These are phyloP conservation scores for Teunomyces atbi DNA, from an alignment of 805 yeast genomes.

Conservation along the genomic window DNA sequence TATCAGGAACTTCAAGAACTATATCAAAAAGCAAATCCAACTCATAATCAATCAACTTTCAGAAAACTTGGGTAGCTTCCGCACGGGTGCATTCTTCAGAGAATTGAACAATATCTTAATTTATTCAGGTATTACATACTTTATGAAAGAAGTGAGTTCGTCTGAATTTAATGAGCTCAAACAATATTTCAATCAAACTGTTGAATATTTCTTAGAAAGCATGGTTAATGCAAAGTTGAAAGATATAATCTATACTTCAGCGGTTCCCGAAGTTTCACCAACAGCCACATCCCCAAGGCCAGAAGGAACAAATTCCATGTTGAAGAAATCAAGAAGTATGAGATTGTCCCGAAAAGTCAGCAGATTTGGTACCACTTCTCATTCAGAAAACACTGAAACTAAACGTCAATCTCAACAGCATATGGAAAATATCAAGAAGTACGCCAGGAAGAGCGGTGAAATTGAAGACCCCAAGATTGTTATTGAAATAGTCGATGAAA, in stretches of 20 bases:
- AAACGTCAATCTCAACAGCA: slow-evolving; percentile 11
- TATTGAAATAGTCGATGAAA: slow-evolving; percentile 34
- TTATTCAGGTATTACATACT: slow-evolving; percentile 34
- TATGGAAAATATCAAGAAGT: slow-evolving; percentile 11
- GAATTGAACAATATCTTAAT: slow-evolving; percentile 28
- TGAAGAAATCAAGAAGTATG: slow-evolving; percentile 29
- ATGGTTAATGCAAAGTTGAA: slow-evolving; percentile 22
- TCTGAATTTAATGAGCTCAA: slow-evolving; percentile 47
- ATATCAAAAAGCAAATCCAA: slow-evolving; percentile 34
- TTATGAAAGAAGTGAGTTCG: slow-evolving; percentile 57
- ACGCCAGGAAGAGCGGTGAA: slow-evolving; percentile 13
- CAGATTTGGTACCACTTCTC: slow-evolving; percentile 16
- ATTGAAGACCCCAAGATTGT: slow-evolving; percentile 34
- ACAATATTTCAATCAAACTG: slow-evolving; percentile 35
- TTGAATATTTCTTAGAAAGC: slow-evolving; percentile 28
- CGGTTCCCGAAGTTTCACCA: background rate
- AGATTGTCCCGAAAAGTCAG: slow-evolving; percentile 30
- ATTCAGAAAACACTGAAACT: slow-evolving; percentile 8
- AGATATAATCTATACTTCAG: slow-evolving; percentile 11
- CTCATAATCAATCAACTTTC: slow-evolving; percentile 39
- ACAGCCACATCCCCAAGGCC: slow-evolving; percentile 1
- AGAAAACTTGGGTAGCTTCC: slow-evolving; percentile 24
- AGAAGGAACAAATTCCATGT: slow-evolving; percentile 12
- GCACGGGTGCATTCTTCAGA: slow-evolving; percentile 18
- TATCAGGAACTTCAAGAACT: slow-evolving; percentile 42